Conservation (phyloP, 1,284 basidiomycete species). For the Cutaneotrichosporon daszewskae region DNA sequence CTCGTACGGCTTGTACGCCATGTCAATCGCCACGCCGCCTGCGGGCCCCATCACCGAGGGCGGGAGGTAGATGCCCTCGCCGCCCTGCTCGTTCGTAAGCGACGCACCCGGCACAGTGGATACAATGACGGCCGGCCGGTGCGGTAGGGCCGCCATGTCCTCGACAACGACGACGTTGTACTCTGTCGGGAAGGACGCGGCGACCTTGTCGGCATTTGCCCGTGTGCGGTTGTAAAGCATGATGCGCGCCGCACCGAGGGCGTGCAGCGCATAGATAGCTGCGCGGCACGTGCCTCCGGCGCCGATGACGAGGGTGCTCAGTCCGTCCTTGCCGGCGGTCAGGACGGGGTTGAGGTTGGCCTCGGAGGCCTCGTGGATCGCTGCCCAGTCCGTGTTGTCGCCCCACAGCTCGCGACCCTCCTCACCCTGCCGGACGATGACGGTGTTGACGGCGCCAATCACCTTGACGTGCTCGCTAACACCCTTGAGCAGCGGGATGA, state of each 20-base stretch:
- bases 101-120: conserved; percentile 78
- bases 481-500: conserved; percentile 70
- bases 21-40: conserved; percentile 72
- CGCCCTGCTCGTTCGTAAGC: conserved; percentile 50
- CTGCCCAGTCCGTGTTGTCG: conserved; percentile 91
- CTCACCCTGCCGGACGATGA: conserved; percentile 56
- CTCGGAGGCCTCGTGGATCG: conserved; percentile 59
- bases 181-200: conserved; percentile 58
- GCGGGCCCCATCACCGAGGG: conserved; percentile 44
- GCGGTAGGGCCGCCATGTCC: conserved; percentile 56
- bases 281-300: conserved; percentile 90
- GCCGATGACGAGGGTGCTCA: conserved; percentile 73
- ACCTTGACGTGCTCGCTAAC: conserved; percentile 70
- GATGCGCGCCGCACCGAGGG: conserved; percentile 62
- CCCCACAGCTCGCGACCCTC: conserved; percentile 62
- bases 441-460: conserved; percentile 90
- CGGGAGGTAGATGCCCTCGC: conserved; percentile 57
- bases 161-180: conserved; percentile 57
- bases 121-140: conserved; percentile 65
- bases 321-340: conserved; percentile 30
- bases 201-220: conserved; percentile 64
- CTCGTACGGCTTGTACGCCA: conserved; percentile 78
- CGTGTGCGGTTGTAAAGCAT: conserved; percentile 80
- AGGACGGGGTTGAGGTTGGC: conserved; percentile 37
- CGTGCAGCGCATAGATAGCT: conserved; percentile 78